Percentiles rank a stretch among this genome's conserved stretches.
phyloP scores from a whole-genome alignment of 2,329 filamentous ascomycete genomes.

The Trichoderma sp. region DNA sequence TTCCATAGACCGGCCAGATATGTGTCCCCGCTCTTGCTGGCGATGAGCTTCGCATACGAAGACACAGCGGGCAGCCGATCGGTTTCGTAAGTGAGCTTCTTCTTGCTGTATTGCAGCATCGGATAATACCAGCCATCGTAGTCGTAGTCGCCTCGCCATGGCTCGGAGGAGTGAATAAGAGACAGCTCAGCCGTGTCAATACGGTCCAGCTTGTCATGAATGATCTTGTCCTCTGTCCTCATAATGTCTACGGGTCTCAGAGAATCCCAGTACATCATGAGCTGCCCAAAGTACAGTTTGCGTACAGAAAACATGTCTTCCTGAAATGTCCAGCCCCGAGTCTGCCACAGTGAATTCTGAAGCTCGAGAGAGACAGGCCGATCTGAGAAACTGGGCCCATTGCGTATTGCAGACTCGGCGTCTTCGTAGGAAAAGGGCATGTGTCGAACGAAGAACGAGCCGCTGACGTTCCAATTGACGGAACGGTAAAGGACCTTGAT shows the following conservation, averaged over 20 bases:
- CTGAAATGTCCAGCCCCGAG: constrained; percentile 15
- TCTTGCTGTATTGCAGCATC: constrained; percentile 4
- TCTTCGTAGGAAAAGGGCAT: background rate
- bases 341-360: background rate
- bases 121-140: constrained; percentile 11
- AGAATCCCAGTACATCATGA: constrained; percentile 21
- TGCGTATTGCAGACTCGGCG: constrained; percentile 9
- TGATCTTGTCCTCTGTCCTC: constrained; percentile 11
- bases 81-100: constrained; percentile 3
- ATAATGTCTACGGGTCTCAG: constrained; percentile 7
- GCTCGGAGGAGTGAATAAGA: constrained; percentile 2
- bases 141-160: constrained; percentile 5
- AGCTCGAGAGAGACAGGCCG: background rate
- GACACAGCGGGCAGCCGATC: constrained; percentile 6
- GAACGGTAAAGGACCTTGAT: constrained; percentile 7
- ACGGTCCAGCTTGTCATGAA: background rate
- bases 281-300: constrained; percentile 11
- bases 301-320: constrained; percentile 11
- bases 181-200: background rate
- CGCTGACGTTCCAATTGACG: background rate
- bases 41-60: constrained; percentile 14
- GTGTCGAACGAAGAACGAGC: constrained; percentile 15
- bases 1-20: constrained; percentile 12
- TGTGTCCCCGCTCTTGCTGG: background rate
- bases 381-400: background rate